Evolutionary conservation across 352 stramenopile genomes (phyloP).

Genomic region (Peronospora tabacina): DNA sequence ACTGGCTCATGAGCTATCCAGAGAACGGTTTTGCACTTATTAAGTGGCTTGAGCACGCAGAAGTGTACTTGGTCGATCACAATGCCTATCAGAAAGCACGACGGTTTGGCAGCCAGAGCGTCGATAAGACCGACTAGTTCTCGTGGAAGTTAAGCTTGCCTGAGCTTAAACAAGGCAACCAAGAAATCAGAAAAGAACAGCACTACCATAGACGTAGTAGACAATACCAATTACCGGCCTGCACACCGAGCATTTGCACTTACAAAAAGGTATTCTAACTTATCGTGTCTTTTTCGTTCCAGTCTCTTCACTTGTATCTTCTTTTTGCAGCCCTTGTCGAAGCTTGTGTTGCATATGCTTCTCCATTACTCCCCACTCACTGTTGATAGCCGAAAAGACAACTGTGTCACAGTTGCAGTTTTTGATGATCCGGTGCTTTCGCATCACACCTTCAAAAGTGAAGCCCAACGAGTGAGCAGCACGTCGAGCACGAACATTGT

Average conservation of each 20-base stretch:
- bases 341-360: constrained; percentile 54
- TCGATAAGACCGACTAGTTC: constrained; percentile 24
- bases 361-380: constrained; percentile 68
- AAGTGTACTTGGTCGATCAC: constrained; percentile 73
- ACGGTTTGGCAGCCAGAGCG: constrained; percentile 37
- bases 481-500: constrained; percentile 79
- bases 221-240: constrained; percentile 6
- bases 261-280: background rate
- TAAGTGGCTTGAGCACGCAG: constrained; percentile 76
- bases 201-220: constrained; percentile 26
- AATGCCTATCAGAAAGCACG: constrained; percentile 72
- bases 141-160: background rate
- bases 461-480: constrained; percentile 78
- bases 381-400: constrained; percentile 82
- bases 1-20: constrained; percentile 68
- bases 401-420: constrained; percentile 81
- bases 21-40: constrained; percentile 53
- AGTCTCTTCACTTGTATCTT: constrained; percentile 1
- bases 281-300: constrained; percentile 40
- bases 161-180: background rate
- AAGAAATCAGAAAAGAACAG: constrained; percentile 7
- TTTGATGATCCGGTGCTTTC: constrained; percentile 83
- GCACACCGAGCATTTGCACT: background rate
- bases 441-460: constrained; percentile 81
- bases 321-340: constrained; percentile 18